These are phyloP conservation scores for Coemansia erecta DNA, from an alignment of 192 early-diverging fungal genomes.

Conservation along the genomic window DNA sequence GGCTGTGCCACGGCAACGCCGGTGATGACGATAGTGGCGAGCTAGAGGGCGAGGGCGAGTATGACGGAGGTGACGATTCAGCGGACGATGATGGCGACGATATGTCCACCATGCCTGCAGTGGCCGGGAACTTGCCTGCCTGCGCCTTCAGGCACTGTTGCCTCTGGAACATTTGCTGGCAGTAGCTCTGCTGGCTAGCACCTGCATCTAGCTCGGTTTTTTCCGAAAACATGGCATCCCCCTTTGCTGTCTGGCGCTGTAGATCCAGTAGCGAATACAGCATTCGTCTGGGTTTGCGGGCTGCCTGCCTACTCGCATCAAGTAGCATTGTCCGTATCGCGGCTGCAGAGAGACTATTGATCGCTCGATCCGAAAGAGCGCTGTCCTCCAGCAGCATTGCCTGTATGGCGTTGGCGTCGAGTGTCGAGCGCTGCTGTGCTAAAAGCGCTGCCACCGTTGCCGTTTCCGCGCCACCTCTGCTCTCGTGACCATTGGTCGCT, in stretches of 20 bases:
- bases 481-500: slow-evolving; percentile 5
- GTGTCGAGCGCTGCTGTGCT: not conserved
- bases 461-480: not conserved
- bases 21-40: not conserved
- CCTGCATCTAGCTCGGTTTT: not conserved
- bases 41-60: not conserved
- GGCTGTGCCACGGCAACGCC: not conserved
- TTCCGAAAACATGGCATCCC: not conserved
- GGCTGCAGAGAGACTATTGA: not conserved
- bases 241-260: not conserved
- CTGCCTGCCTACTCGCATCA: not conserved
- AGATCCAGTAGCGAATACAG: slow-evolving; percentile 13
- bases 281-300: slow-evolving; percentile 5
- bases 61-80: not conserved
- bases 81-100: too few relatives aligned
- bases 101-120: not conserved
- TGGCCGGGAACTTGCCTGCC: not conserved
- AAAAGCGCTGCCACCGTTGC: slow-evolving; percentile 3
- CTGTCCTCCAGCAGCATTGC: not conserved
- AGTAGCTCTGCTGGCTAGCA: slow-evolving; percentile 10
- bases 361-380: not conserved
- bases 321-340: slow-evolving; percentile 1
- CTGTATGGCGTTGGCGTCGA: not conserved
- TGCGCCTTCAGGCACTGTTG: not conserved
- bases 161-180: slow-evolving; percentile 14